These are phyloP conservation scores for Persicaria maculosa DNA, from an alignment of 148 eudicot genomes.

Conservation along the genomic window DNA sequence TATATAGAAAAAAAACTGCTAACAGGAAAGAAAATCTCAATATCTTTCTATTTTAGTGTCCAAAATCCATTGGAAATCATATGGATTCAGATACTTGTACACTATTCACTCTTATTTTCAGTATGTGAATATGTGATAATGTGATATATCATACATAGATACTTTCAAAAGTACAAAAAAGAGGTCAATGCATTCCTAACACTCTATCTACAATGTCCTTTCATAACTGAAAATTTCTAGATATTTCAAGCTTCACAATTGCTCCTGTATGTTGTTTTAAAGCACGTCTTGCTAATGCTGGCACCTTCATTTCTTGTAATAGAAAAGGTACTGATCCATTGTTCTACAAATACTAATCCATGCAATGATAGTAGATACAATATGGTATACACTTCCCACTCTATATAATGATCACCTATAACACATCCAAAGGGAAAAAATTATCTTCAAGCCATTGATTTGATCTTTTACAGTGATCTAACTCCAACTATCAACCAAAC, in stretches of 20 bases:
- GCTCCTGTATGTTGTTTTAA: neutral
- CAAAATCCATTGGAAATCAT: neutral
- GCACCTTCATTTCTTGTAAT: neutral
- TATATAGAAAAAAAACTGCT: neutral
- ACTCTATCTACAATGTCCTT: neutral
- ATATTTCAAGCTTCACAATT: neutral
- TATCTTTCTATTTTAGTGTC: neutral
- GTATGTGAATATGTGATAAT: neutral
- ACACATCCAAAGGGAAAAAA: neutral
- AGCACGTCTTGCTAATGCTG: neutral
- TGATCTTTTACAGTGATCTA: neutral
- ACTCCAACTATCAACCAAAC: neutral
- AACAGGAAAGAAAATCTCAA: neutral
- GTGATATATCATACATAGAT: no score
- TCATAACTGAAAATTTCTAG: neutral
- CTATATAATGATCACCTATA: neutral
- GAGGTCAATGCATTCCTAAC: neutral
- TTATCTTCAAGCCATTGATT: neutral
- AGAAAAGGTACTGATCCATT: neutral
- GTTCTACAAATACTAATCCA: neutral
- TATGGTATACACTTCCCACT: neutral
- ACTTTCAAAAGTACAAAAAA: neutral
- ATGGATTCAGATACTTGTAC: neutral
- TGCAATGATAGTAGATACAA: neutral
- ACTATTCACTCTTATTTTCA: neutral